phyloP scores from a whole-genome alignment of 768 basidiomycete genomes.

The Tephrocybe rancida region DNA sequence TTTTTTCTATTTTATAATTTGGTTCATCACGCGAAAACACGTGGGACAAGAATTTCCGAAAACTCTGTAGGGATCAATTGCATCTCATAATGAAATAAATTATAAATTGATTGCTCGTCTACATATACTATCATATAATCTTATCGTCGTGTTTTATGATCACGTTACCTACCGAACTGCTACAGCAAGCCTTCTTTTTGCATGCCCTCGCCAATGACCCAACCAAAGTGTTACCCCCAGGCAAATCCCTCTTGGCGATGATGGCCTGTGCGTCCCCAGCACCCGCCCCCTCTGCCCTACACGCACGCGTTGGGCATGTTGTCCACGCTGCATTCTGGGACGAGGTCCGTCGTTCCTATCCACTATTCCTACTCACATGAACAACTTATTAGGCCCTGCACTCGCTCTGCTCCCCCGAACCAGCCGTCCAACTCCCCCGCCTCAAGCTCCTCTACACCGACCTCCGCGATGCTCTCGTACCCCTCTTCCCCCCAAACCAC shows the following conservation, averaged over 20 bases:
- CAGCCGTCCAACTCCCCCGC: slow-evolving; percentile 60
- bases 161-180: slow-evolving; percentile 54
- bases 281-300: slow-evolving; percentile 19
- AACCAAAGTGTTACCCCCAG: slow-evolving; percentile 60
- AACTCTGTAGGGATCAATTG: neutral
- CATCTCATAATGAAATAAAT: too few species aligned
- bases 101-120: neutral
- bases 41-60: too few species aligned
- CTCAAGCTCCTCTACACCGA: too few species aligned
- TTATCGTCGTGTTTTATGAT: slow-evolving; percentile 6
- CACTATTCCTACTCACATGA: neutral
- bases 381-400: slow-evolving; percentile 46
- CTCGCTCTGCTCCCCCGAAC: slow-evolving; percentile 57
- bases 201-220: slow-evolving; percentile 71
- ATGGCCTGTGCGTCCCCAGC: slow-evolving; percentile 31
- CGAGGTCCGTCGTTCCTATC: slow-evolving; percentile 47
- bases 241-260: slow-evolving; percentile 73
- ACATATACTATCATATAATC: too few species aligned
- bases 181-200: slow-evolving; percentile 65
- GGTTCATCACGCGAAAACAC: too few species aligned
- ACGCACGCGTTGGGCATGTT: slow-evolving; percentile 49
- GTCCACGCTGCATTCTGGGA: slow-evolving; percentile 76
- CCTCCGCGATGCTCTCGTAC: slow-evolving; percentile 46
- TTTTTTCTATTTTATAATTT: too few species aligned
- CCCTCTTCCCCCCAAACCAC: slow-evolving; percentile 62